phyloP scores from a whole-genome alignment of 148 eudicot species.

The Heliamphora exappendiculata region DNA sequence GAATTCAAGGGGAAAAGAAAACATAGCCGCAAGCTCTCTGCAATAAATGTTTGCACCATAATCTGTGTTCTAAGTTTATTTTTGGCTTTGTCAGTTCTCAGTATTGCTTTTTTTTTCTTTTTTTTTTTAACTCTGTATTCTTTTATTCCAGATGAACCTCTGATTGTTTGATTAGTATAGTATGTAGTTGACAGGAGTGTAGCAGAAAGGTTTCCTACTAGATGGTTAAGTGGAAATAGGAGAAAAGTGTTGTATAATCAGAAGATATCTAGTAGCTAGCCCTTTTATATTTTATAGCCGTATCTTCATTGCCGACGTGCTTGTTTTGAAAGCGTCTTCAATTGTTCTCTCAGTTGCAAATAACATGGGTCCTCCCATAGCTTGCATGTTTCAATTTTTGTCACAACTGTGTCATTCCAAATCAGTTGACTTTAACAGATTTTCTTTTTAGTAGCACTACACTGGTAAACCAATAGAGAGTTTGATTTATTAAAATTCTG shows the following conservation, averaged over 20 bases:
- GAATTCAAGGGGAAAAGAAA: conserved; percentile 17
- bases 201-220: conserved; percentile 30
- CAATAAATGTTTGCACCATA: conserved; percentile 6
- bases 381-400: not conserved
- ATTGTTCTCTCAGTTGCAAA: not conserved
- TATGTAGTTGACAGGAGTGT: conserved; percentile 19
- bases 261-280: conserved; percentile 12
- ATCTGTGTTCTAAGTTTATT: not conserved
- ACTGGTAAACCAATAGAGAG: not conserved
- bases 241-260: not conserved
- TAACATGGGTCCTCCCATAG: not conserved
- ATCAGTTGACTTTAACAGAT: not conserved
- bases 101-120: not conserved
- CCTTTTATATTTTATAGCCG: not conserved
- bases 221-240: conserved; percentile 21
- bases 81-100: not conserved
- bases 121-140: not conserved
- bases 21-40: conserved; percentile 3
- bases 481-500: conserved; percentile 6
- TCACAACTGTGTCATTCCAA: not conserved
- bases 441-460: not conserved
- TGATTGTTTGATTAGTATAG: conserved; percentile 11
- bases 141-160: not conserved
- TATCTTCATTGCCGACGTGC: not conserved
- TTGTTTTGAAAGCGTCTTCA: not conserved